Conservation (phyloP, 2,329 filamentous ascomycete genomes). For the Ophiosphaerella narmari region DNA sequence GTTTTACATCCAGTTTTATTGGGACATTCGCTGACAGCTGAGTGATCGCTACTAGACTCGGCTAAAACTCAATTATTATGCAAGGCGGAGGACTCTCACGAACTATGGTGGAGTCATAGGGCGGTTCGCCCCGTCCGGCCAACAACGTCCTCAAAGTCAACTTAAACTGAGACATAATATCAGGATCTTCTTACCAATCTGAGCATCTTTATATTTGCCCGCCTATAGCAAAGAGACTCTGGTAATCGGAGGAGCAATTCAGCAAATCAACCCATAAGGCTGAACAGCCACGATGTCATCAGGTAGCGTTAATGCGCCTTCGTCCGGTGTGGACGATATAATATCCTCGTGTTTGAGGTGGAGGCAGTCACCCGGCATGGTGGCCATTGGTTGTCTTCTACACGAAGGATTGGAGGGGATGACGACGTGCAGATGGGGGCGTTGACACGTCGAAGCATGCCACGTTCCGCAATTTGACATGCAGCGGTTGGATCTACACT, state of each 20-base stretch:
- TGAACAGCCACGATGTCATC: conserved; percentile 11
- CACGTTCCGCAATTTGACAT: conserved; percentile 4
- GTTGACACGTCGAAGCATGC: neutral
- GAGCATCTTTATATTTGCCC: neutral
- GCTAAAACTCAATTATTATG: neutral
- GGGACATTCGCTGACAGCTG: neutral
- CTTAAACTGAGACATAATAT: conserved; percentile 6
- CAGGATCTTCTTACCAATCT: neutral
- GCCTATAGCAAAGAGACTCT: neutral
- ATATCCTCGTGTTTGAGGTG: conserved; percentile 1
- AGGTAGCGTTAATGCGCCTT: conserved; percentile 11
- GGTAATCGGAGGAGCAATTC: neutral
- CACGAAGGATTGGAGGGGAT: conserved; percentile 8
- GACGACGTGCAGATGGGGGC: conserved; percentile 15
- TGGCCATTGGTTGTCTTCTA: conserved; percentile 8
- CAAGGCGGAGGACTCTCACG: neutral
- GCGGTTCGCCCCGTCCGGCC: conserved; percentile 22
- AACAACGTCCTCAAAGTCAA: neutral
- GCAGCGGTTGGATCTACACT: conserved; percentile 13
- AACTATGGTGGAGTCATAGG: conserved; percentile 8
- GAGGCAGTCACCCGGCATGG: conserved; percentile 2
- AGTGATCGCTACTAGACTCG: neutral
- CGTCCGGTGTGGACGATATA: conserved; percentile 20
- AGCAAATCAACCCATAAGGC: conserved; percentile 13
- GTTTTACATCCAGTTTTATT: too few relatives aligned